Percentiles rank a stretch among this genome's conserved stretches.
Evolutionary conservation across 1,139 yeast species (phyloP).

Genomic region (Nakaseomyces sp.): DNA sequence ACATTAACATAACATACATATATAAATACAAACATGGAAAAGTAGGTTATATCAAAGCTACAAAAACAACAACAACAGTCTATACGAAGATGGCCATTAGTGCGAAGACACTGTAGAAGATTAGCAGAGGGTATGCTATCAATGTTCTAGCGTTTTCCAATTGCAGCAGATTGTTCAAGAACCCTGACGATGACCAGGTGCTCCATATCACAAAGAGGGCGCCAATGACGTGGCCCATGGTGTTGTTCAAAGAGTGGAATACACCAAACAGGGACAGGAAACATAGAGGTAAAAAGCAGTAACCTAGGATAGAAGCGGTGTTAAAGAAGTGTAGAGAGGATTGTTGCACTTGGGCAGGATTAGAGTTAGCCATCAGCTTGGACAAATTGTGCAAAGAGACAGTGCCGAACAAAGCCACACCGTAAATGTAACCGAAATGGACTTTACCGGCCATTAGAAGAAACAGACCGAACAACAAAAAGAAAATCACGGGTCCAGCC

Average conservation of each 20-base stretch:
- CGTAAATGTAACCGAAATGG: constrained; percentile 94
- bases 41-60: not conserved
- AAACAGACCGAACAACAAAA: constrained; percentile 78
- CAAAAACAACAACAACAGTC: not conserved
- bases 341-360: constrained; percentile 7
- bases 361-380: constrained; percentile 55
- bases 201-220: constrained; percentile 81
- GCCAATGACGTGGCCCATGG: constrained; percentile 64
- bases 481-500: constrained; percentile 92
- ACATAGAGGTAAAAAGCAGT: constrained; percentile 85
- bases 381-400: constrained; percentile 74
- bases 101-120: constrained; percentile 91
- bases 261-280: constrained; percentile 68
- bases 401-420: constrained; percentile 90
- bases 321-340: constrained; percentile 29
- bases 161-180: constrained; percentile 78
- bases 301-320: constrained; percentile 81
- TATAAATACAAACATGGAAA: not conserved
- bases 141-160: constrained; percentile 79
- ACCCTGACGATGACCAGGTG: constrained; percentile 88
- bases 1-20: not conserved
- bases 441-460: constrained; percentile 80
- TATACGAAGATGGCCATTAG: constrained; percentile 90
- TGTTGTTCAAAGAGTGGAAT: constrained; percentile 57
- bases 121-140: constrained; percentile 87